Evolutionary conservation across 2,329 filamentous ascomycete genomes (phyloP).

Genomic region (Drechslerella dactyloides): DNA sequence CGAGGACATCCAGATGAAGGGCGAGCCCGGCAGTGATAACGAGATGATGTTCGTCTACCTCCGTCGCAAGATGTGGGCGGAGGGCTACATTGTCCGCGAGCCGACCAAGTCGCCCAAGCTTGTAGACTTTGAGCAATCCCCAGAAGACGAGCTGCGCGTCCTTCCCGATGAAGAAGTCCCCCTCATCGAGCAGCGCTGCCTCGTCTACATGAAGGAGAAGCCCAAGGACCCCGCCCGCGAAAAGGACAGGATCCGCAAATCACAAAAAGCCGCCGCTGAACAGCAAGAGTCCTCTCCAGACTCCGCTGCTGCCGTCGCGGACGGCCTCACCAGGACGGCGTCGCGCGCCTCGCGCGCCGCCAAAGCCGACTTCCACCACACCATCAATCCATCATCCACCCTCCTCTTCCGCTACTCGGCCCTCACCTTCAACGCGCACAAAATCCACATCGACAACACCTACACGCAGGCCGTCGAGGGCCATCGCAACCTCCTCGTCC

Average conservation of each 20-base stretch:
- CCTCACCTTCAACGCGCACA: slow-evolving; percentile 88
- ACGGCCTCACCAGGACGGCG: slow-evolving; percentile 16
- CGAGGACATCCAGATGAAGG: slow-evolving; percentile 62
- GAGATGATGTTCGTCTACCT: slow-evolving; percentile 51
- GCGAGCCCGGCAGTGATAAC: slow-evolving; percentile 40
- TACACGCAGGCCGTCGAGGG: slow-evolving; percentile 76
- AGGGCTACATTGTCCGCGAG: slow-evolving; percentile 54
- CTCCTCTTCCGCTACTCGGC: slow-evolving; percentile 91
- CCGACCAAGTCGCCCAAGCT: slow-evolving; percentile 48
- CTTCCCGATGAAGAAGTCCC: slow-evolving; percentile 56
- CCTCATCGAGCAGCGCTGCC: slow-evolving; percentile 66
- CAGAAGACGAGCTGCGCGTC: slow-evolving; percentile 57
- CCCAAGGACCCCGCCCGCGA: slow-evolving; percentile 57
- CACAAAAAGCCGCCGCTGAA: slow-evolving; percentile 53
- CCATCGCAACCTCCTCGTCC: slow-evolving; percentile 76
- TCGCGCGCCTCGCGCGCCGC: slow-evolving; percentile 26
- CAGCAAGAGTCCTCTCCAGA: slow-evolving; percentile 22
- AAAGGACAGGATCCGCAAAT: too few species aligned
- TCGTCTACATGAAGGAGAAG: slow-evolving; percentile 68
- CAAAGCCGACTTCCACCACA: slow-evolving; percentile 65
- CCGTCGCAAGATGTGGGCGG: slow-evolving; percentile 34
- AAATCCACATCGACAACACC: slow-evolving; percentile 79
- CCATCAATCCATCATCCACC: slow-evolving; percentile 69
- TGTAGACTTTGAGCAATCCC: slow-evolving; percentile 46
- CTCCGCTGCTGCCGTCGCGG: slow-evolving; percentile 48